Percentiles rank a stretch among this genome's conserved stretches.
Evolutionary conservation across 139 green algal genomes (phyloP).

Genomic region (Chlorella sp.): DNA sequence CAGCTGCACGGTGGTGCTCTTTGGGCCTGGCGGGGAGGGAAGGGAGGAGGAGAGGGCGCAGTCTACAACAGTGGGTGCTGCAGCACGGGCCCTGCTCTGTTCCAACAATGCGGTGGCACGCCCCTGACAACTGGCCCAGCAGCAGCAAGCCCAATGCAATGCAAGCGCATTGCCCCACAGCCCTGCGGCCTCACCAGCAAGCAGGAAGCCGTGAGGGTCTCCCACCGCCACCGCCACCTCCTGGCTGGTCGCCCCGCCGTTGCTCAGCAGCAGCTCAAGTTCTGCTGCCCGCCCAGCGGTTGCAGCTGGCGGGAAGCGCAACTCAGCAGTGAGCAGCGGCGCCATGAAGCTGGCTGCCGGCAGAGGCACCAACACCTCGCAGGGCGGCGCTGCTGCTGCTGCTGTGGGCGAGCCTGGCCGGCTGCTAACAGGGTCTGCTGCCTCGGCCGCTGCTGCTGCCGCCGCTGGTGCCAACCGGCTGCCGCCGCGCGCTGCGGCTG

Average conservation of each 20-base stretch:
- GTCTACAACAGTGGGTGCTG: no score
- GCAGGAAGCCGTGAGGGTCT: constrained; percentile 37
- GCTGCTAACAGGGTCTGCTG: neutral
- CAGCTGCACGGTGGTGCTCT: neutral
- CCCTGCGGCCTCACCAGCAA: constrained; percentile 4
- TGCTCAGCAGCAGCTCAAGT: constrained; percentile 27
- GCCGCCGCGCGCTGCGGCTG: neutral
- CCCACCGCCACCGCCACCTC: constrained; percentile 16
- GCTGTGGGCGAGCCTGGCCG: neutral
- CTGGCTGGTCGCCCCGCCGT: neutral
- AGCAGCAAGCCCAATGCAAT: no score
- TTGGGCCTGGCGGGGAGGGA: constrained; percentile 6
- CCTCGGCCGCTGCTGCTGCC: neutral
- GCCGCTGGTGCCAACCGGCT: neutral
- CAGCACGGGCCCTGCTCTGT: no score
- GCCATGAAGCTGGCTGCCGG: neutral
- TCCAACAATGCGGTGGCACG: no score
- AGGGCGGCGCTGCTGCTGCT: neutral
- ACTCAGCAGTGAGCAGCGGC: constrained; percentile 5
- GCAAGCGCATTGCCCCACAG: neutral
- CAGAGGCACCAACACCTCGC: constrained; percentile 35
- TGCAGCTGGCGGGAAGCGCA: neutral
- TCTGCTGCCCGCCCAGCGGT: neutral
- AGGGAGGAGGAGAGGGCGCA: no score
- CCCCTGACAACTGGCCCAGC: no score